These are phyloP conservation scores for Saprolegnia parasitica DNA, from an alignment of 352 stramenopile species.

Conservation along the genomic window DNA sequence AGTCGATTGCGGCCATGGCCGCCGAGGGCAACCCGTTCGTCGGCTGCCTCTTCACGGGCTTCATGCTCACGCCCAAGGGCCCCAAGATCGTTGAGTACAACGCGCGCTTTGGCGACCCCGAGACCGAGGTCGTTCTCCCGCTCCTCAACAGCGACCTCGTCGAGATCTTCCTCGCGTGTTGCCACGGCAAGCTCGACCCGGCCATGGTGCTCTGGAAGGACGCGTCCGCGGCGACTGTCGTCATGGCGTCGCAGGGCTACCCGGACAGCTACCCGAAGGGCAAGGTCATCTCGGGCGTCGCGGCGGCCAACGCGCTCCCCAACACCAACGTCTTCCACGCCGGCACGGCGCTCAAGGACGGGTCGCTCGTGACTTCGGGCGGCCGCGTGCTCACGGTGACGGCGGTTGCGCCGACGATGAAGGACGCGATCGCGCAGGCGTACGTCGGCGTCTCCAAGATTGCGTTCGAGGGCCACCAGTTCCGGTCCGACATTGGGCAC, in stretches of 20 bases:
- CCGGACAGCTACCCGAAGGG: constrained; percentile 98
- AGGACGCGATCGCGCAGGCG: constrained; percentile 86
- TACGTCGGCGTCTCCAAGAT: constrained; percentile 89
- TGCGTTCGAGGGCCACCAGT: constrained; percentile 90
- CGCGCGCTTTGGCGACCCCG: constrained; percentile 98
- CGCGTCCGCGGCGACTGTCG: constrained; percentile 91
- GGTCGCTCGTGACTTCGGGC: constrained; percentile 86
- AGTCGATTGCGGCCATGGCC: constrained; percentile 76
- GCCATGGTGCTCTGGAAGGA: constrained; percentile 89
- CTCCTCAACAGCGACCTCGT: constrained; percentile 97
- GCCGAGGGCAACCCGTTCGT: constrained; percentile 97
- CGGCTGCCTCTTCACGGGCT: constrained; percentile 97
- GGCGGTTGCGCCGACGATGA: constrained; percentile 84
- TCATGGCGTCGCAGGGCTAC: constrained; percentile 96
- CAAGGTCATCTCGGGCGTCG: constrained; percentile 91
- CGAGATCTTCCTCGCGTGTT: constrained; percentile 96
- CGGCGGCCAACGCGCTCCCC: constrained; percentile 72
- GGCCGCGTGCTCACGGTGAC: constrained; percentile 97
- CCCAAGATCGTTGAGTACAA: constrained; percentile 99
- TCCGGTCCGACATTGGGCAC: constrained; percentile 96
- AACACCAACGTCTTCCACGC: constrained; percentile 98
- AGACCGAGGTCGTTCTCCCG: constrained; percentile 98
- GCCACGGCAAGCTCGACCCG: constrained; percentile 86
- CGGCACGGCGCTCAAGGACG: constrained; percentile 84
- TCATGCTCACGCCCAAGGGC: constrained; percentile 91